Percentiles rank a stretch among this genome's conserved stretches.
Evolutionary conservation across 495 filamentous ascomycete species (phyloP).

Genomic region (Hyaloscypha variabilis): DNA sequence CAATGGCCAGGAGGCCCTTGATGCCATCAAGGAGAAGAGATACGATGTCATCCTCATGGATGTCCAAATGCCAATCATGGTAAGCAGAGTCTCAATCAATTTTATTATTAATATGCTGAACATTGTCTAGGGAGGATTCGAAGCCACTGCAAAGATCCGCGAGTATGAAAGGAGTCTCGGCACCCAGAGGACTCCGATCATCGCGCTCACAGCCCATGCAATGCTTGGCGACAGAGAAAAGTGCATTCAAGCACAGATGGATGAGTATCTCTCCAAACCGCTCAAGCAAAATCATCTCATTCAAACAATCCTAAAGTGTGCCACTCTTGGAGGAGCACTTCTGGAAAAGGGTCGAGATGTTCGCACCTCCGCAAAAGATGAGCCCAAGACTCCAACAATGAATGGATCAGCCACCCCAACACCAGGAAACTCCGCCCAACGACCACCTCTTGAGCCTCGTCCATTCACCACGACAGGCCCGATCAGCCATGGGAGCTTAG

Average conservation of each 20-base stretch:
- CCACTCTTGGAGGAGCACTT: slow-evolving; percentile 86
- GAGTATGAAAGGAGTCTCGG: slow-evolving; percentile 84
- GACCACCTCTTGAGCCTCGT: slow-evolving; percentile 49
- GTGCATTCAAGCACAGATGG: slow-evolving; percentile 98
- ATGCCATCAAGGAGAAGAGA: slow-evolving; percentile 83
- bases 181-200: slow-evolving; percentile 86
- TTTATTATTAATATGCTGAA: slow-evolving; percentile 19
- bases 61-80: slow-evolving; percentile 99
- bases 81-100: slow-evolving; percentile 38
- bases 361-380: slow-evolving; percentile 56
- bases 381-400: slow-evolving; percentile 35
- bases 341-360: slow-evolving; percentile 71
- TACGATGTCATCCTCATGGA: slow-evolving; percentile 99
- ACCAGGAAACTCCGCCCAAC: neutral
- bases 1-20: slow-evolving; percentile 90
- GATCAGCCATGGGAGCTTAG: slow-evolving; percentile 49
- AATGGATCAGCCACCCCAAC: slow-evolving; percentile 12
- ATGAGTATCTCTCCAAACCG: slow-evolving; percentile 98
- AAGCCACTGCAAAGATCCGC: slow-evolving; percentile 95
- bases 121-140: slow-evolving; percentile 78
- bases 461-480: slow-evolving; percentile 67
- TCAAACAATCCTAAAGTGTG: slow-evolving; percentile 96
- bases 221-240: slow-evolving; percentile 99
- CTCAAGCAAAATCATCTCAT: slow-evolving; percentile 98
- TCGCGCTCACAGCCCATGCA: slow-evolving; percentile 95